phyloP scores from a whole-genome alignment of 202 grass and related monocot species.

The Carex arenaria region DNA sequence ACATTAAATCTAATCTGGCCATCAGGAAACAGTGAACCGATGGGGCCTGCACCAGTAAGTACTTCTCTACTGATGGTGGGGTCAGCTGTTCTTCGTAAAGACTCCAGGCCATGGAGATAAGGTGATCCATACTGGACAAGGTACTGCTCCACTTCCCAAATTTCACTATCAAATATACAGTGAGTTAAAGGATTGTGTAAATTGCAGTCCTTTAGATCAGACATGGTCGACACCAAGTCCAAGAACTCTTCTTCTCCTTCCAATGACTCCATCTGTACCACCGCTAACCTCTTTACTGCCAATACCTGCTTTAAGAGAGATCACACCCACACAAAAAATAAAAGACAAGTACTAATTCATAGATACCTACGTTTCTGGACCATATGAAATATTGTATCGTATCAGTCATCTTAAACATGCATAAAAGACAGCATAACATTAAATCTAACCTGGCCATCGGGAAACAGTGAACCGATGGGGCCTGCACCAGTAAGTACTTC shows the following conservation, averaged over 20 bases:
- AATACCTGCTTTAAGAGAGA: constrained; percentile 42
- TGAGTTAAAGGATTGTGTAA: no score
- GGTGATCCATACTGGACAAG: no score
- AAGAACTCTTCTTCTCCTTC: constrained; percentile 86
- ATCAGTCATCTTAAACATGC: background rate
- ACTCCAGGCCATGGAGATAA: no score
- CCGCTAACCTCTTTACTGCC: constrained; percentile 88
- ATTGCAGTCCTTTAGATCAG: constrained; percentile 70
- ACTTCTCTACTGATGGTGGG: constrained; percentile 34
- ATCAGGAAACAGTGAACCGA: constrained; percentile 75
- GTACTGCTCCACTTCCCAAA: no score
- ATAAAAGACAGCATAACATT: background rate
- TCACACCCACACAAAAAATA: background rate
- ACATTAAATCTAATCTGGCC: constrained; percentile 46
- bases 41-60: constrained; percentile 75
- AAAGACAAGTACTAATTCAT: no score
- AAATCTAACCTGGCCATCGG: constrained; percentile 66
- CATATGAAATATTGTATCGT: background rate
- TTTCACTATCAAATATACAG: no score
- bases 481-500: constrained; percentile 79
- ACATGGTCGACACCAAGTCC: constrained; percentile 80
- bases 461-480: constrained; percentile 65
- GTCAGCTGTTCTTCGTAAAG: no score
- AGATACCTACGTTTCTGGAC: no score
- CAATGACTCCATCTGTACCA: constrained; percentile 55